Evolutionary conservation across 768 basidiomycete species (phyloP).

Genomic region (Mycena floridula): DNA sequence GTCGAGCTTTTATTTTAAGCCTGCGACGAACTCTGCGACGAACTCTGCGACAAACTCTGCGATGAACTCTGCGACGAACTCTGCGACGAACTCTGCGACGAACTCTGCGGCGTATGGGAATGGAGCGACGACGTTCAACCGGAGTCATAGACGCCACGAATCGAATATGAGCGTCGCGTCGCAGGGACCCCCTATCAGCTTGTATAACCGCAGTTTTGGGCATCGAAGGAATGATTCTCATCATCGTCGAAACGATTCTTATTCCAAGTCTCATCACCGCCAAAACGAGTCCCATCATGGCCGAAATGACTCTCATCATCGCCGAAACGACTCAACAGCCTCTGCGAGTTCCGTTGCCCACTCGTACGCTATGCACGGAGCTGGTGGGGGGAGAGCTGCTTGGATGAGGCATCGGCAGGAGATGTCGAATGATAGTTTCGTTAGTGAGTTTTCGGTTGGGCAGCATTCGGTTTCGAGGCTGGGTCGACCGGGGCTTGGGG

Average conservation of each 20-base stretch:
- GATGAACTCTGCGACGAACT: too few relatives aligned
- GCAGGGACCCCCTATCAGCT: constrained; percentile 59
- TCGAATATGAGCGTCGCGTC: constrained; percentile 52
- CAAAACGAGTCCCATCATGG: neutral
- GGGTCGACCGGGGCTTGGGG: constrained; percentile 69
- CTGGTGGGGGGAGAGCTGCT: constrained; percentile 46
- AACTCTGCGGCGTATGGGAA: too few relatives aligned
- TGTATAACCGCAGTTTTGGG: constrained; percentile 63
- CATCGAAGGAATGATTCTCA: constrained; percentile 8
- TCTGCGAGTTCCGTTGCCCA: constrained; percentile 55
- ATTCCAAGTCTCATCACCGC: constrained; percentile 25
- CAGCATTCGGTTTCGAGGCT: constrained; percentile 49
- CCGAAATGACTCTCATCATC: constrained; percentile 19
- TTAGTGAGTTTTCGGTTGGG: constrained; percentile 64
- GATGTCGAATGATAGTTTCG: constrained; percentile 55
- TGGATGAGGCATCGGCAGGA: constrained; percentile 58
- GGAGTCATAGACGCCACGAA: constrained; percentile 55
- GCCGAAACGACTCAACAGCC: constrained; percentile 51
- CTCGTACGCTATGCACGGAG: constrained; percentile 48
- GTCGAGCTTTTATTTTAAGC: constrained; percentile 71
- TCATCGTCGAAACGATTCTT: constrained; percentile 42
- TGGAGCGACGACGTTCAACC: constrained; percentile 28
- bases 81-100: too few relatives aligned
- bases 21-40: too few relatives aligned
- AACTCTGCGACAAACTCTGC: too few relatives aligned